Evolutionary conservation across 345 rosid genomes (phyloP), one percentile per base, ranked within the genome.

Genomic region (Adansonia digitata): DNA sequence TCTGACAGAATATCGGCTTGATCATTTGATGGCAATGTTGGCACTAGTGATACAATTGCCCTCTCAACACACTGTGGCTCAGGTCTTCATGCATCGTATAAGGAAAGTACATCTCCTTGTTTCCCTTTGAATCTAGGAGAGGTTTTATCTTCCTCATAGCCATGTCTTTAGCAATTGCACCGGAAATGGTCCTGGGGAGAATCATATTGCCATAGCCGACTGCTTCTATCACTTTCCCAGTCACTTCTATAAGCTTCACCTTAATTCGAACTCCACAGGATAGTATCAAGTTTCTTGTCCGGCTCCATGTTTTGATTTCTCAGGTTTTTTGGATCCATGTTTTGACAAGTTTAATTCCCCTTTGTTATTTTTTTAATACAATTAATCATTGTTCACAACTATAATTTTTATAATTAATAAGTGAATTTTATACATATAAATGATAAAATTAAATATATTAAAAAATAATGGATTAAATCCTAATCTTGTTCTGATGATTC

Each of bases 181-280:
- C 17, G 98, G 79, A 69, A 20, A 82, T 69, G 76, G 76, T 1
- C 91, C 82, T n/a, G 22, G 94, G 85, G 60, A 92, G 87, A 61
- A 92, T 89, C 81, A 94, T 98, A 0, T 67, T 84, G 8, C 98
- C 98, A 59, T 94, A 94, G 27, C 98, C 98, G 5, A 92, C 97
- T 0, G 97, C 97, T 78, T 94, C 98, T 76, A 95, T 75, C 20
- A 89, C 89, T 86, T 93, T 95, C 60, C 90, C 94, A 2, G 94
- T 89, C 72, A 93, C 74, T 84, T 90, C 94, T 59, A 91, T 84
- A 62, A 93, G 65, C 86, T 90, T 95, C 35, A 88, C 69, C 79
- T 91, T n/a, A n/a, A n/a, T n/a, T 90, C 82, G 89, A 84, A 67
- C 88, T 93, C 89, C 95, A 88, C 87, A 91, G 39, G 68, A 69